These are phyloP conservation scores for Pichia sp. DNA, from an alignment of 1,139 yeast genomes.

Conservation along the genomic window DNA sequence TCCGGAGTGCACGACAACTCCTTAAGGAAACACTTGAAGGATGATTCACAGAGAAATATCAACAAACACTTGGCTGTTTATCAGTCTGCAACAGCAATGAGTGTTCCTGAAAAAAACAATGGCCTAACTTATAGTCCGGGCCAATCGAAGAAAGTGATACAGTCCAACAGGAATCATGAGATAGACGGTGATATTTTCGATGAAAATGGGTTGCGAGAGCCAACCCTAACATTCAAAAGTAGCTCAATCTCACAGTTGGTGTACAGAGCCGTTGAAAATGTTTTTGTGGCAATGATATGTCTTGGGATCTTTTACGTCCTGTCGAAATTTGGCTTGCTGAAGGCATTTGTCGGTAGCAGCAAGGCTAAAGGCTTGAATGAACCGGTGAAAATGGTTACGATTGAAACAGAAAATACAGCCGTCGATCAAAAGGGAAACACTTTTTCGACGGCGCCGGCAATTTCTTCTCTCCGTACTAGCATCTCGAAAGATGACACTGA, in stretches of 20 bases:
- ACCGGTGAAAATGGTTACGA: neutral
- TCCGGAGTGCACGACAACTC: conserved; percentile 33
- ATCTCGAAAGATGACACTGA: neutral
- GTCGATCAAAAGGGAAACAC: neutral
- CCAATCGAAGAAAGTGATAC: neutral
- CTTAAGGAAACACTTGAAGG: conserved; percentile 8
- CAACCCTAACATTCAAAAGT: conserved; percentile 20
- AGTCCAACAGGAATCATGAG: neutral
- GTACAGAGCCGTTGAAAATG: conserved; percentile 36
- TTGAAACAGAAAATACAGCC: neutral
- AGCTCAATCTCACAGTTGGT: conserved; percentile 23
- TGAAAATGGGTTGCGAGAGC: conserved; percentile 6
- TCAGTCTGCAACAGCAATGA: conserved; percentile 27
- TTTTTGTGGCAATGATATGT: conserved; percentile 32
- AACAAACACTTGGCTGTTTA: conserved; percentile 21
- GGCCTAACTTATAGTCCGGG: neutral
- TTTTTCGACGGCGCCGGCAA: no score
- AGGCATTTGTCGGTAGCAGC: neutral
- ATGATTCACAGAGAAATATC: neutral
- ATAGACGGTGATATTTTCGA: conserved; percentile 13
- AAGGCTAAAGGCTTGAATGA: neutral
- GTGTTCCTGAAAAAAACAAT: conserved; percentile 10
- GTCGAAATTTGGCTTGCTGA: conserved; percentile 31
- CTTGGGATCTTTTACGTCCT: conserved; percentile 23
- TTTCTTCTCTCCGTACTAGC: no score